Base-by-base conservation (phyloP, 2,329 filamentous ascomycete species). In the Ophidiomyces ophidiicola region DNA sequence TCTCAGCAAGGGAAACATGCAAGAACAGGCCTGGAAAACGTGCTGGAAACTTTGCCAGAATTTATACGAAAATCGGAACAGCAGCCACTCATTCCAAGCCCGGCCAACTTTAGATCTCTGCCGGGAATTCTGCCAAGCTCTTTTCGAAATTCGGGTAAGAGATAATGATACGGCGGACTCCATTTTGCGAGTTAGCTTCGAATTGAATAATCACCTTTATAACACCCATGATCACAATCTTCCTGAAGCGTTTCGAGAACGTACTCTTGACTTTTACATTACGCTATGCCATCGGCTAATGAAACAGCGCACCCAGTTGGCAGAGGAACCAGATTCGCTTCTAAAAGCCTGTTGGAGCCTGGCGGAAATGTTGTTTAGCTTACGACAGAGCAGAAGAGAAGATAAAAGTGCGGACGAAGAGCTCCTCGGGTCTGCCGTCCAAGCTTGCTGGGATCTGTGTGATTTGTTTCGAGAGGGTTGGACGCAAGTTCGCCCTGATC, bases 21-120 rank as follows among this genome's bases (percentile, higher is more conserved):
- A 93, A 54, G 84, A 93, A 56, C 80, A 81, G 50, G 86, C 87
- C 0, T 94, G 87, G 88, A 85, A 82, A 58, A 82, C 81, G 45
- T 96, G 87, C 61, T 96, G 87, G 88, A 82, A 80, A 50, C 67
- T 96, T 17, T 96, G 87, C 55, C 84, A 93, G 56, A 80, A 82
- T 42, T 71, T 96, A 2, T 94, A 94, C 55, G 76, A 86, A 45
- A 84, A 80, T 48, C 73, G 79, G 36, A 77, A 88, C 41, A 79
- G 86, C 46, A 71, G 79, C 38, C 68, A 76, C 21, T 73, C 78
- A 37, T 72, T 74, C 21, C 77, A 80, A 44, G 76, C 87, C 30
- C 71, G 74, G 41, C 75, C 78, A 14, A 92, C 84, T 1, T 64
- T 94, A 25, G 86, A 94, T 56, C 67, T 94, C 3, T 94, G 86